Evolutionary conservation across 164 flowering plant species (phyloP).

Genomic region (Litsea cubeba): DNA sequence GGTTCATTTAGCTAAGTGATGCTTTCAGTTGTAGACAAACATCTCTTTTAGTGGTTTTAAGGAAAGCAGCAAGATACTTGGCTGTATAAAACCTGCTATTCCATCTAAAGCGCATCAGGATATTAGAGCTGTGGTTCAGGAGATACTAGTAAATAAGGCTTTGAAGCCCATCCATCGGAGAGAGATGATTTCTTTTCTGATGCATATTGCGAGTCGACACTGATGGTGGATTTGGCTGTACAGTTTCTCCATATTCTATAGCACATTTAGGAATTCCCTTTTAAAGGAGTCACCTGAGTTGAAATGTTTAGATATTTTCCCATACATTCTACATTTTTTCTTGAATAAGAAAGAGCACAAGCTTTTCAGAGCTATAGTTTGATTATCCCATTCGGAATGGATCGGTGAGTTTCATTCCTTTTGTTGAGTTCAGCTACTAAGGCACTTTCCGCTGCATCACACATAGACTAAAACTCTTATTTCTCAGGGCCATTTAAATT

Average conservation of each 20-base stretch:
- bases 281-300: constrained; percentile 13
- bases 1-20: neutral
- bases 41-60: constrained; percentile 2
- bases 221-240: constrained; percentile 46
- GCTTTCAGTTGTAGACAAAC: constrained; percentile 7
- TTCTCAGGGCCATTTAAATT: neutral
- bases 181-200: constrained; percentile 15
- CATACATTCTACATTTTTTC: constrained; percentile 8
- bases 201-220: constrained; percentile 17
- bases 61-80: constrained; percentile 27
- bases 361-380: constrained; percentile 16
- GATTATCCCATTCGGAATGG: constrained; percentile 45
- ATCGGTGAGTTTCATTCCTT: constrained; percentile 47
- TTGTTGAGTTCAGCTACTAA: neutral
- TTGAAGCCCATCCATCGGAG: constrained; percentile 36
- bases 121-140: constrained; percentile 16
- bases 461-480: neutral
- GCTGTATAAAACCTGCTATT: constrained; percentile 6
- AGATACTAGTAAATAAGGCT: constrained; percentile 39
- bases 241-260: constrained; percentile 13
- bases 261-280: constrained; percentile 10
- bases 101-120: constrained; percentile 9
- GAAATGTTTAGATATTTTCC: constrained; percentile 12
- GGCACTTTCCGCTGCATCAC: neutral
- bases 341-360: constrained; percentile 34